Evolutionary conservation across 331 rosid genomes (phyloP), one percentile per base, ranked within the genome.

Genomic region (Pyrus hybrid): DNA sequence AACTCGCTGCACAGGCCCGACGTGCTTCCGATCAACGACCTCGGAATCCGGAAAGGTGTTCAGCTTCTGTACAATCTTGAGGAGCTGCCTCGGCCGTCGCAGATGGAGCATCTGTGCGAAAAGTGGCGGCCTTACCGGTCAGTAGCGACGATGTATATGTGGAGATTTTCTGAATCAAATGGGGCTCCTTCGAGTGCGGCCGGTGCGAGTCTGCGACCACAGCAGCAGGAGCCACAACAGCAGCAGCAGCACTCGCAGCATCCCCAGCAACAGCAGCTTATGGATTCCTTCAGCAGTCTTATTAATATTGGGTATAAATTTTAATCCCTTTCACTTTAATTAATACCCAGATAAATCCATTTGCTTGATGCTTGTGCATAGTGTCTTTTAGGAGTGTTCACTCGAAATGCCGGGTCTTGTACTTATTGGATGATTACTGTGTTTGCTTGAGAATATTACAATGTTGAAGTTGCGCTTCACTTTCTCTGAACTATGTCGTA

Each of bases 111-210:
- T 8, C 76, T 95, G 80, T 95, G 99, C 75, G 99, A 92, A 29
- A 95, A 91, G 74, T 95, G 99, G 99, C 88, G 89, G 84, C 99
- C 99, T 18, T 95, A 95, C 77, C 81, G 99, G 11, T 95, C 99
- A 0, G 98, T 95, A n/a, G 99, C 97, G 26, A 85, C 98, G 0
- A 92, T 97, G 98, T 95, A 92, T 65, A 68, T 95, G 98, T 95
- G 98, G 99, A 89, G 98, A 87, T 85, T 89, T 78, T 88, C 86
- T 13, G 99, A 95, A 74, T 84, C 96, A 0, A 95, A 89, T 81
- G 99, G 99, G 23, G 89, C 93, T 76, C 90, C 99, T 76, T 89
- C 98, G 0, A 90, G 91, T 58, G n/a, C n/a, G n/a, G n/a, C n/a
- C n/a, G n/a, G n/a, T n/a, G n/a, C n/a, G n/a, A 96, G 84, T 76